Evolutionary conservation across 1,139 yeast species (phyloP), one percentile per base, ranked within the genome.

Genomic region (Pichia sp.): DNA sequence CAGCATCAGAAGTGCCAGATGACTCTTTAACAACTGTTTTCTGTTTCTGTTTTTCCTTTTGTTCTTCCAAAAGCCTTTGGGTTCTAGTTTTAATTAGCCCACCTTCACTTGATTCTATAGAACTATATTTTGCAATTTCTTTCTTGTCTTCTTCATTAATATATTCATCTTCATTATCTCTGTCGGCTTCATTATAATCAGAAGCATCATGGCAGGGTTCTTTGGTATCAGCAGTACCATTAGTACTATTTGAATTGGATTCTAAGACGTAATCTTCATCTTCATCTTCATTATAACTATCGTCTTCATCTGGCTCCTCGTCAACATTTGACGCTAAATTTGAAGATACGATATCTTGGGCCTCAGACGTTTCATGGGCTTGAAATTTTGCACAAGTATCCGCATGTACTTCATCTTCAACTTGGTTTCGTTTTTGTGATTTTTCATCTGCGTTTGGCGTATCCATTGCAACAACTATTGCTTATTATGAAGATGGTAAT

Each of bases 21-120:
- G 12, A 30, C 4, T 30, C 25, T 4, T 7, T 8, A 26, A 30
- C 25, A 16, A 9, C 9, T 23, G n/a, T 39, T 55, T 41, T 33
- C 24, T 33, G 61, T 45, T 58, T 44, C 39, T 61, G 64, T 46
- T 55, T 55, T 34, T 57, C 56, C 20, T 55, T 57, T 33, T 59
- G 61, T 34, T 64, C 67, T 52, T 73, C 80, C 37, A 63, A 53
- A 20, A 62, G 63, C 41, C 82, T 62, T 50, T 76, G 84, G 6
- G 72, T 65, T 50, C 86, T 68, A 4, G 85, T 80, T 58, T 73
- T 77, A 45, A 78, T 64, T 36, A 76, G 60, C 0, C 82, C 82
- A 27, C 81, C 82, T 31, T 64, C 67, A 1, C 72, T 71, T 28
- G 70, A 71, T 47, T 74, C 81, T 5, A 75, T 69, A 11, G 59